These are phyloP conservation scores for Micromonas commoda DNA, from an alignment of 139 green algal genomes.

Conservation along the genomic window DNA sequence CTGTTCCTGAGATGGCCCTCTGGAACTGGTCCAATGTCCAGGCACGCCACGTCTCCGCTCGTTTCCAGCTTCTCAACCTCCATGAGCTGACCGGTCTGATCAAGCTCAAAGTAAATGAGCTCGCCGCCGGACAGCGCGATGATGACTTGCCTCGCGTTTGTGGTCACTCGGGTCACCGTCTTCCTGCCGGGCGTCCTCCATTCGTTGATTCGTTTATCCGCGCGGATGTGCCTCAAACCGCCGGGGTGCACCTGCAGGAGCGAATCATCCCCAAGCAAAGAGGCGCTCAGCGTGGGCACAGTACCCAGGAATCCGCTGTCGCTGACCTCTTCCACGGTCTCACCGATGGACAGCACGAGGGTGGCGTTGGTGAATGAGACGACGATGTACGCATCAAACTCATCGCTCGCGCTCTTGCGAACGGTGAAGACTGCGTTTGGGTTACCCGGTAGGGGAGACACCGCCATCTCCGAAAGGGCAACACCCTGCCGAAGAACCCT, in stretches of 20 bases:
- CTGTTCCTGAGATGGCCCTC: conserved; percentile 60
- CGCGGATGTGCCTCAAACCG: conserved; percentile 86
- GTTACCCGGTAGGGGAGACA: conserved; percentile 71
- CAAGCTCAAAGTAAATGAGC: conserved; percentile 95
- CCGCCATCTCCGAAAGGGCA: conserved; percentile 84
- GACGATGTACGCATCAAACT: conserved; percentile 92
- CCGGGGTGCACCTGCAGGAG: conserved; percentile 83
- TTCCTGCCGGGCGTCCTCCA: conserved; percentile 80
- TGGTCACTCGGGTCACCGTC: conserved; percentile 40
- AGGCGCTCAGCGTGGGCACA: conserved; percentile 40
- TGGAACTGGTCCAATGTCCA: conserved; percentile 76
- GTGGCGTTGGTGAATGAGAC: conserved; percentile 95
- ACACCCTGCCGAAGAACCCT: conserved; percentile 84
- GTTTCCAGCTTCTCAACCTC: conserved; percentile 91
- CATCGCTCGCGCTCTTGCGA: conserved; percentile 52
- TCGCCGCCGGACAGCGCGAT: conserved; percentile 80
- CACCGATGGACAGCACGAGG: conserved; percentile 85
- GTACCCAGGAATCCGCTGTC: conserved; percentile 87
- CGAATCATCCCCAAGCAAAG: conserved; percentile 81
- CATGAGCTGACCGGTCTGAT: conserved; percentile 69
- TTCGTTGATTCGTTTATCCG: conserved; percentile 88
- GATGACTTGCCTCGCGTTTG: conserved; percentile 47
- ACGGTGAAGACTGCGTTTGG: conserved; percentile 89
- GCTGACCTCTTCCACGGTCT: conserved; percentile 95
- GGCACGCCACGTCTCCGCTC: conserved; percentile 72